phyloP scores from a whole-genome alignment of 148 eudicot species.

The Chenopodium formosanum region DNA sequence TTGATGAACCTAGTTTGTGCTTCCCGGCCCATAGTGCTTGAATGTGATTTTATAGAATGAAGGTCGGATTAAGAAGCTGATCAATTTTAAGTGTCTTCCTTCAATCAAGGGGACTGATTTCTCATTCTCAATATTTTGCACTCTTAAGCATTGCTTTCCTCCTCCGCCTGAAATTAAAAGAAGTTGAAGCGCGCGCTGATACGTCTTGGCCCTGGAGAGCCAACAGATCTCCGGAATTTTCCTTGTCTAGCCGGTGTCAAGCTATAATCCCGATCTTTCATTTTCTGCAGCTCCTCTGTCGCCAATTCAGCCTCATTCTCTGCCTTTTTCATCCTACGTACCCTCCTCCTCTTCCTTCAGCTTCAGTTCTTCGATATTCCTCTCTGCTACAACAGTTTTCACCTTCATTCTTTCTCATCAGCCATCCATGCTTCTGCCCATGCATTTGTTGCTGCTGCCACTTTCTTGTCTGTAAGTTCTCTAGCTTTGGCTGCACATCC shows the following conservation, averaged over 20 bases:
- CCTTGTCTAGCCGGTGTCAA: conserved; percentile 45
- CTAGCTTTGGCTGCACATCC: conserved; percentile 56
- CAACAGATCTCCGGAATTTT: conserved; percentile 40
- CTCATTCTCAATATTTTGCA: conserved; percentile 23
- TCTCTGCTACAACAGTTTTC: conserved; percentile 33
- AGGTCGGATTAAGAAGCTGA: background rate
- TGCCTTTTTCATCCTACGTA: conserved; percentile 20
- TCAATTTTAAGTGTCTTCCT: conserved; percentile 10
- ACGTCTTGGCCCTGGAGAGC: conserved; percentile 48
- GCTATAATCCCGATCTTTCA: conserved; percentile 29
- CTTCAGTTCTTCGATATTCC: conserved; percentile 36
- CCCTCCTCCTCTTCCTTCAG: conserved; percentile 51
- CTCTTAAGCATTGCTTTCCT: conserved; percentile 47
- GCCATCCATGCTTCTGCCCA: conserved; percentile 74
- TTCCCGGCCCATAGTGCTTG: background rate
- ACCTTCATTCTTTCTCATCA: conserved; percentile 61
- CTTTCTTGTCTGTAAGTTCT: conserved; percentile 77
- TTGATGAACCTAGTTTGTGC: background rate
- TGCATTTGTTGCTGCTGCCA: conserved; percentile 64
- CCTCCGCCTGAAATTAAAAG: conserved; percentile 46
- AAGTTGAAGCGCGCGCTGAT: conserved; percentile 34
- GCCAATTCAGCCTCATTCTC: conserved; percentile 15
- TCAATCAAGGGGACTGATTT: conserved; percentile 20
- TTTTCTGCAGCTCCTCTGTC: conserved; percentile 30
- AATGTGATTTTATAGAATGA: background rate